Conservation (phyloP, 1,139 yeast genomes). For the Geotrichum restrictum region DNA sequence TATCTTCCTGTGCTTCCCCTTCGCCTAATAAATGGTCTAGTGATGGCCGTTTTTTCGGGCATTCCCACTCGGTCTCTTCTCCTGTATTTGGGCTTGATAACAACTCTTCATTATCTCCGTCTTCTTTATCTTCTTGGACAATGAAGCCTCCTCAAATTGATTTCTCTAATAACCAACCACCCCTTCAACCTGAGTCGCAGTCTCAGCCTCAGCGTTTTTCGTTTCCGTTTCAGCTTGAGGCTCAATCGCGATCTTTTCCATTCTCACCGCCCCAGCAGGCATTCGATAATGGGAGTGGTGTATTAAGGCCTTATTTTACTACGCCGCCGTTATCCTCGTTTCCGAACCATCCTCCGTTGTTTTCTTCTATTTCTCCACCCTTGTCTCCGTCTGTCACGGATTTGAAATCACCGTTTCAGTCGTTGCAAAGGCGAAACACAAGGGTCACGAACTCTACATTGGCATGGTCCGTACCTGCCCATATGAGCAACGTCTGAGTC, state of each 20-base stretch:
- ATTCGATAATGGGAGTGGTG: no score
- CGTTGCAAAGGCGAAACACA: neutral
- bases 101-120: no score
- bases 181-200: no score
- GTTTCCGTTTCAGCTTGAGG: neutral
- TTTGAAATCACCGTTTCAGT: neutral
- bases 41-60: slow-evolving; percentile 7
- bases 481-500: slow-evolving; percentile 6
- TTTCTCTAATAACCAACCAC: neutral
- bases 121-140: neutral
- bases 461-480: slow-evolving; percentile 18
- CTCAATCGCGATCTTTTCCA: neutral
- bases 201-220: no score
- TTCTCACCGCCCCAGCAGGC: no score
- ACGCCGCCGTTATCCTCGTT: no score
- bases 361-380: neutral
- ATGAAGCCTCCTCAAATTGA: slow-evolving; percentile 3
- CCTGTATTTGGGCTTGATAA: neutral
- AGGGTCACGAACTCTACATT: slow-evolving; percentile 15
- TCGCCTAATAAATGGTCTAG: slow-evolving; percentile 7
- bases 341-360: neutral
- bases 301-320: no score
- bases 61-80: neutral
- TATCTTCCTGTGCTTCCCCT: slow-evolving; percentile 8
- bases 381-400: neutral